Conservation (phyloP, 129 eudicot genomes). For the Arctium lappa region DNA sequence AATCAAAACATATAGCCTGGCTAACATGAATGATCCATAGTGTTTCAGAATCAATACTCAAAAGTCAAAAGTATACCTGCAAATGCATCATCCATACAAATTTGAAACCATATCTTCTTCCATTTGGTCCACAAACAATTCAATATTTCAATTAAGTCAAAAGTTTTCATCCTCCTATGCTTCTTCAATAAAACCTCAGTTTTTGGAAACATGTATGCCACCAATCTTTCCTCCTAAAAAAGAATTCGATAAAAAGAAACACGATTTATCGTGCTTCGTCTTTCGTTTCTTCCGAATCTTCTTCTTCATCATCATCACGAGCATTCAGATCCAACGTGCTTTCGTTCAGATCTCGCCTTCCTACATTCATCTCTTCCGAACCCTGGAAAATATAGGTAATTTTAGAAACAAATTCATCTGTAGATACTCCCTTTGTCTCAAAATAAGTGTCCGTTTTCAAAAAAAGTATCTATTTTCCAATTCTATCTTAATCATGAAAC, state of each 20-base stretch:
- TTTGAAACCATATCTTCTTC: conserved; percentile 7
- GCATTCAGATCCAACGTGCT: conserved; percentile 77
- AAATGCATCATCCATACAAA: conserved; percentile 18
- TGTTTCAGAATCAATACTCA: neutral
- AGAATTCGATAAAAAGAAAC: conserved; percentile 6
- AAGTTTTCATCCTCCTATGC: conserved; percentile 22
- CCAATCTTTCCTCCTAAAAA: conserved; percentile 12
- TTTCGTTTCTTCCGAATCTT: conserved; percentile 39
- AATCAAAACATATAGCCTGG: neutral
- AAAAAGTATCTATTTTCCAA: neutral
- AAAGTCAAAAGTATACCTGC: neutral
- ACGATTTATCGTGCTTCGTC: conserved; percentile 26
- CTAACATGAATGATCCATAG: no score
- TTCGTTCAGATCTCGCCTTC: conserved; percentile 77
- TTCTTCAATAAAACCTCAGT: conserved; percentile 9
- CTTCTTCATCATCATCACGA: conserved; percentile 50
- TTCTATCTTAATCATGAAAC: neutral
- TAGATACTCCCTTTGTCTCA: neutral
- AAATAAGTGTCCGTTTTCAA: neutral
- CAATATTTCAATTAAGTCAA: neutral
- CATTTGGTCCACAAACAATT: neutral
- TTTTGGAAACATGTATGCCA: neutral
- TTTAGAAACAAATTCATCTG: neutral
- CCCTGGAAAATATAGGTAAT: conserved; percentile 34
- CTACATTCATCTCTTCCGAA: conserved; percentile 39